Evolutionary conservation across 2,329 filamentous ascomycete species (phyloP).

Genomic region (Hypoxylon sp.): DNA sequence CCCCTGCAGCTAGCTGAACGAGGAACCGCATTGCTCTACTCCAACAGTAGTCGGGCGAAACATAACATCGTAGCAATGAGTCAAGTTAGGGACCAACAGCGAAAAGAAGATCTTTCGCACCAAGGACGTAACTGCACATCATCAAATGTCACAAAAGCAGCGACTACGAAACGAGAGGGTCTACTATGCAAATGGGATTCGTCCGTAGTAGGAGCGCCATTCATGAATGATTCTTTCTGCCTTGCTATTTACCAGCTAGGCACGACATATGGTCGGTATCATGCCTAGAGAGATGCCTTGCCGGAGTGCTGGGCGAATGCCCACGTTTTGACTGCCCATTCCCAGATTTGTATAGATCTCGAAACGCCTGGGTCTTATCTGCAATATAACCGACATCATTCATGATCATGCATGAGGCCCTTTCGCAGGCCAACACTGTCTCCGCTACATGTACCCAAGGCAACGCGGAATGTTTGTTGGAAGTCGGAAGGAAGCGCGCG

Average conservation of each 20-base stretch:
- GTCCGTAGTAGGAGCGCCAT: slow-evolving; percentile 5
- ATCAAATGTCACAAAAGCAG: slow-evolving; percentile 11
- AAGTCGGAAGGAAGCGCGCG: background rate
- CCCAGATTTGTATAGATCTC: slow-evolving; percentile 27
- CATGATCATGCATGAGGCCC: background rate
- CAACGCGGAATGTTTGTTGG: slow-evolving; percentile 4
- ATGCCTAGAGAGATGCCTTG: slow-evolving; percentile 28
- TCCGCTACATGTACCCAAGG: too few relatives aligned
- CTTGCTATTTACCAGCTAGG: slow-evolving; percentile 24
- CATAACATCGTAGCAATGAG: slow-evolving; percentile 12
- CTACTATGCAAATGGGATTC: slow-evolving; percentile 13
- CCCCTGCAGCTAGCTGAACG: slow-evolving; percentile 28
- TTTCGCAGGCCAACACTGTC: slow-evolving; percentile 2
- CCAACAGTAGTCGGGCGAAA: slow-evolving; percentile 31
- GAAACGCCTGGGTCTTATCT: background rate
- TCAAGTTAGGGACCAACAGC: slow-evolving; percentile 15
- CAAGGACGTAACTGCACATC: slow-evolving; percentile 13
- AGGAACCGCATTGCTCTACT: slow-evolving; percentile 5
- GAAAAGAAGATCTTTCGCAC: slow-evolving; percentile 18
- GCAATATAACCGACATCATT: background rate
- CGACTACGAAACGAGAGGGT: slow-evolving; percentile 1
- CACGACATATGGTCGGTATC: too few relatives aligned
- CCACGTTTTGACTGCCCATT: slow-evolving; percentile 8
- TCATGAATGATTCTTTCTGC: slow-evolving; percentile 21
- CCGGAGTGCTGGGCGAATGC: slow-evolving; percentile 7